Percentiles rank a stretch among this genome's conserved stretches.
Conservation (phyloP, 352 stramenopile species). For the Detonula confervacea region DNA sequence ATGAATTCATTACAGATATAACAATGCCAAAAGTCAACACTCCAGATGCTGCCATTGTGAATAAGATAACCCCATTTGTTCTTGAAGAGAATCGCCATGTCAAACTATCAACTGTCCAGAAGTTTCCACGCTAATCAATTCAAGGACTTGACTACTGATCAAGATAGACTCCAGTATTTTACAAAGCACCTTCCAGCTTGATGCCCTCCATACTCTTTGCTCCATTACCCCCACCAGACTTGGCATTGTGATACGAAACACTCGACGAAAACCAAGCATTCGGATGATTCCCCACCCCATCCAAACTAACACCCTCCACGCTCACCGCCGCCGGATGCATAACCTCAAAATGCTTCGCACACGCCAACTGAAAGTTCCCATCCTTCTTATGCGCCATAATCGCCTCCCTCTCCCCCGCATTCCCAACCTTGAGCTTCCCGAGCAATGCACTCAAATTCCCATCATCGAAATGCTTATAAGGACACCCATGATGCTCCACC, state of each 20-base stretch:
- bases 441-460: conserved; percentile 91
- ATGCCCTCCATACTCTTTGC: conserved; percentile 16
- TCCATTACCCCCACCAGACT: too few relatives aligned
- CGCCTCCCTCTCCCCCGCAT: conserved; percentile 87
- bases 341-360: conserved; percentile 96
- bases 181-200: conserved; percentile 13
- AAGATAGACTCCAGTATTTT: background rate
- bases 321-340: conserved; percentile 85
- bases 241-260: conserved; percentile 91
- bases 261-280: conserved; percentile 98
- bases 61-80: too few relatives aligned
- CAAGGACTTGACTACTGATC: too few relatives aligned
- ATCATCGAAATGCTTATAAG: conserved; percentile 95
- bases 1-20: background rate
- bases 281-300: conserved; percentile 97
- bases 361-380: conserved; percentile 97
- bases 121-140: too few relatives aligned
- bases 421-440: conserved; percentile 80
- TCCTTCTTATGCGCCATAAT: conserved; percentile 92
- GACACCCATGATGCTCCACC: conserved; percentile 97
- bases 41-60: background rate
- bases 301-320: conserved; percentile 82
- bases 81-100: too few relatives aligned
- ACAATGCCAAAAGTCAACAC: background rate
- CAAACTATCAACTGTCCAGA: too few relatives aligned